phyloP scores from a whole-genome alignment of 495 filamentous ascomycete species.

The Apodospora peruviana region DNA sequence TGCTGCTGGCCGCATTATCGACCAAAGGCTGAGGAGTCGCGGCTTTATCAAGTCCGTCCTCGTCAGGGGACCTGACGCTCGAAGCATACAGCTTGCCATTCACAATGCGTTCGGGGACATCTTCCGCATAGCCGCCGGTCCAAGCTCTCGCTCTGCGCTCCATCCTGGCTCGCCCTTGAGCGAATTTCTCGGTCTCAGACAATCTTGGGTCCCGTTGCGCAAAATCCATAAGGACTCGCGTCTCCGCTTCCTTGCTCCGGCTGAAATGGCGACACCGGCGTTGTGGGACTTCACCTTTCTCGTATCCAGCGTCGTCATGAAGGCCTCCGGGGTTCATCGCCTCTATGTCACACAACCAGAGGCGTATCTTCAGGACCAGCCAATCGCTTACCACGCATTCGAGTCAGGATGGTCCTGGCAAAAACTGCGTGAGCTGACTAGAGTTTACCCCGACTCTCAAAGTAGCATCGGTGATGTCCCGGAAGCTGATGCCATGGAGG shows the following conservation, averaged over 20 bases:
- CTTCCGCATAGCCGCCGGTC: constrained; percentile 28
- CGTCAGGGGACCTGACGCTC: constrained; percentile 51
- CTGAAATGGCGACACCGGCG: constrained; percentile 61
- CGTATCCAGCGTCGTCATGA: constrained; percentile 57
- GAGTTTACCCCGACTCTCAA: constrained; percentile 43
- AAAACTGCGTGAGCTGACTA: constrained; percentile 51
- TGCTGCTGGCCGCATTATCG: constrained; percentile 45
- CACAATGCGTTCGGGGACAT: constrained; percentile 51
- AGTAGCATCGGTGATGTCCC: constrained; percentile 36
- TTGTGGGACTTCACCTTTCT: constrained; percentile 66
- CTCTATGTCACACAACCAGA: constrained; percentile 62
- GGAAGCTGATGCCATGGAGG: constrained; percentile 56
- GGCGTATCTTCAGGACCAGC: constrained; percentile 55
- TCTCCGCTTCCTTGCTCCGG: constrained; percentile 56
- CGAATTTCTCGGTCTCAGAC: constrained; percentile 46
- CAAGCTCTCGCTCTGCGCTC: constrained; percentile 12
- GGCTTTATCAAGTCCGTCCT: constrained; percentile 57
- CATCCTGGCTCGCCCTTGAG: constrained; percentile 23
- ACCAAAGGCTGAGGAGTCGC: constrained; percentile 58
- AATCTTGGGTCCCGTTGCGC: constrained; percentile 60
- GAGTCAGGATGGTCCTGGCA: constrained; percentile 56
- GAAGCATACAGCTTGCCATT: constrained; percentile 56
- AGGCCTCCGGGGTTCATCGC: constrained; percentile 48
- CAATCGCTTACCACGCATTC: constrained; percentile 42
- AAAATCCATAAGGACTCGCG: constrained; percentile 64